These are phyloP conservation scores for Gracilaria gracilis DNA, from an alignment of 23 red algal genomes.

Conservation along the genomic window DNA sequence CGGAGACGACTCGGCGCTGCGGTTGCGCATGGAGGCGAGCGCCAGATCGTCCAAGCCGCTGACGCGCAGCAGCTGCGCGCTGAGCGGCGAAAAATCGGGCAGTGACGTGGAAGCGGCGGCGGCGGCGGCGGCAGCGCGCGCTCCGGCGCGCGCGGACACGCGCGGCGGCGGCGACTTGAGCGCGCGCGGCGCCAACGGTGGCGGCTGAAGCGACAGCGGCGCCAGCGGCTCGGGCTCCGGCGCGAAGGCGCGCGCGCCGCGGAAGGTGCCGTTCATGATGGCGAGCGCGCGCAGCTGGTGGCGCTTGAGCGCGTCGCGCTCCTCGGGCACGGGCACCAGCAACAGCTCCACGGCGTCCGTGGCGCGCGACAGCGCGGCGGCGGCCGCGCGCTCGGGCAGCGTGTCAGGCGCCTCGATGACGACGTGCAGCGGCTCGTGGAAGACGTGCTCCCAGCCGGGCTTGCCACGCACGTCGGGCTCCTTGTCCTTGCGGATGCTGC, in stretches of 20 bases:
- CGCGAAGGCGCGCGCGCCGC: conserved; percentile 25
- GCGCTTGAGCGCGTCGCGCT: conserved; percentile 88
- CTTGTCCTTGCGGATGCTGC: conserved; percentile 97
- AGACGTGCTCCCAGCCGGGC: conserved; percentile 97
- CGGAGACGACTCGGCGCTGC: conserved; percentile 36
- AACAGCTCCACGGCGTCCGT: conserved; percentile 93
- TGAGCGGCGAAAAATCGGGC: neutral
- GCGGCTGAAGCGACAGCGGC: neutral
- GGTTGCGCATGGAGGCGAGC: conserved; percentile 2
- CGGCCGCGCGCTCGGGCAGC: conserved; percentile 79
- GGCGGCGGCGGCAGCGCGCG: neutral
- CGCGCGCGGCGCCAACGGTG: neutral
- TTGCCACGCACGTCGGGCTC: conserved; percentile 93
- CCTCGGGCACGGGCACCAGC: conserved; percentile 92
- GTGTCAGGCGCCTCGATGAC: conserved; percentile 85
- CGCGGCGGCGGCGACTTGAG: too few species aligned
- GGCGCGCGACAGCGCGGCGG: conserved; percentile 79
- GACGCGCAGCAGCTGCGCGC: neutral
- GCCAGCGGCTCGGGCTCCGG: neutral
- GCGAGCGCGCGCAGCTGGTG: conserved; percentile 95
- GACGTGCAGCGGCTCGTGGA: conserved; percentile 94
- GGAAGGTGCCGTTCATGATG: conserved; percentile 94
- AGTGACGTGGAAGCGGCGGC: conserved; percentile 2
- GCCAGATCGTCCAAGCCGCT: conserved; percentile 4
- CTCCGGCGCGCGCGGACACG: neutral